Evolutionary conservation across 2,329 filamentous ascomycete genomes (phyloP).

Genomic region (Mycosphaerella sp.): DNA sequence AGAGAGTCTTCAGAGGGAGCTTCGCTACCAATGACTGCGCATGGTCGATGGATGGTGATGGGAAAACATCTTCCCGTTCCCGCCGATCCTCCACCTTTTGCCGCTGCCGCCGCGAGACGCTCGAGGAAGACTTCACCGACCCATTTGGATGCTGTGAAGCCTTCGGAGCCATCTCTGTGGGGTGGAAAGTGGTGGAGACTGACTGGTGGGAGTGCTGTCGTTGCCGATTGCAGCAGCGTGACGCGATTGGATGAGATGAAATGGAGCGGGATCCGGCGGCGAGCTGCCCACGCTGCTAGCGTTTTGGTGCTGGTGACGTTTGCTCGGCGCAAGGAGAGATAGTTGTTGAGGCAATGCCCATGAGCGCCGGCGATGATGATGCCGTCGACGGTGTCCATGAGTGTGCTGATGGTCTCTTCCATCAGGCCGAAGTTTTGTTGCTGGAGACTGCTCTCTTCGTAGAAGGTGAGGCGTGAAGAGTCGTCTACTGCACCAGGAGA

Average conservation of each 20-base stretch:
- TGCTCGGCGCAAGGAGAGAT: slow-evolving; percentile 23
- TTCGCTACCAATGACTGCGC: slow-evolving; percentile 13
- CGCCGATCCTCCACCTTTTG: background rate
- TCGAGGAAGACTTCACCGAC: slow-evolving; percentile 16
- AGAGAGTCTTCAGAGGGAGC: slow-evolving; percentile 16
- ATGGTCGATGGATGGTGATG: slow-evolving; percentile 18
- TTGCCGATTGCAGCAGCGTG: slow-evolving; percentile 10
- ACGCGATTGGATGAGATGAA: slow-evolving; percentile 21
- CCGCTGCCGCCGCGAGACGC: background rate
- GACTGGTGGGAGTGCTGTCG: slow-evolving; percentile 10
- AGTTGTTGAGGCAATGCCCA: slow-evolving; percentile 27
- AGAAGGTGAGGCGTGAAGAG: slow-evolving; percentile 31
- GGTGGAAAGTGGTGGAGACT: slow-evolving; percentile 8
- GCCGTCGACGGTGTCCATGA: slow-evolving; percentile 34
- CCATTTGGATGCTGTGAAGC: slow-evolving; percentile 19
- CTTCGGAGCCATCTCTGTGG: slow-evolving; percentile 12
- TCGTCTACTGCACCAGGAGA: slow-evolving; percentile 24
- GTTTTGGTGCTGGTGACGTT: slow-evolving; percentile 24
- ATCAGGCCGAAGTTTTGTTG: slow-evolving; percentile 37
- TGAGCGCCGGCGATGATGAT: slow-evolving; percentile 26
- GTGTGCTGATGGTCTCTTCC: slow-evolving; percentile 22
- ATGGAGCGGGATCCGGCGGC: slow-evolving; percentile 20
- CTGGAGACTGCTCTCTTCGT: slow-evolving; percentile 13
- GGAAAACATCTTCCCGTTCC: background rate
- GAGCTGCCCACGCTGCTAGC: slow-evolving; percentile 7